Conservation (phyloP, 2,329 filamentous ascomycete genomes). For the Colletotrichum godetiae region DNA sequence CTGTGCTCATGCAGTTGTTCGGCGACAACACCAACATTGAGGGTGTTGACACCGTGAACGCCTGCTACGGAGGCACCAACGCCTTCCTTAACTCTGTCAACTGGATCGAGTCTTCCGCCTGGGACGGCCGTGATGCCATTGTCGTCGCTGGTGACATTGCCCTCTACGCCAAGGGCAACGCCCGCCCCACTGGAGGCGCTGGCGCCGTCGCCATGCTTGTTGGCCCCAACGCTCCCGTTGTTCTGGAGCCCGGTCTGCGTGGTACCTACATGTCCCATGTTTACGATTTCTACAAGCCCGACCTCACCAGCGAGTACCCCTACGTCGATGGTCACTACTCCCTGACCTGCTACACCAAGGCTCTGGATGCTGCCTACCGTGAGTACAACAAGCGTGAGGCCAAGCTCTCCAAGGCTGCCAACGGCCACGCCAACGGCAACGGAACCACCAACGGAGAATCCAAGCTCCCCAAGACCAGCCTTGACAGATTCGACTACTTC, state of each 20-base stretch:
- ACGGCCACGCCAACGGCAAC: constrained; percentile 63
- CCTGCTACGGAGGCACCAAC: constrained; percentile 89
- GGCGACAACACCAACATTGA: constrained; percentile 86
- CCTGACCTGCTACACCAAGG: constrained; percentile 83
- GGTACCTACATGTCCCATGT: constrained; percentile 85
- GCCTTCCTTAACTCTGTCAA: constrained; percentile 86
- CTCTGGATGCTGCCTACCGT: constrained; percentile 84
- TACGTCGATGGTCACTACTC: constrained; percentile 89
- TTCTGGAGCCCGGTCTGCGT: constrained; percentile 81
- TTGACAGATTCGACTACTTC: constrained; percentile 88
- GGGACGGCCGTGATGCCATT: constrained; percentile 86
- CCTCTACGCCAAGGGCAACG: constrained; percentile 85
- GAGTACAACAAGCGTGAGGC: constrained; percentile 82
- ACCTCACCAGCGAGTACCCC: constrained; percentile 87
- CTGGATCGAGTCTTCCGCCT: constrained; percentile 88
- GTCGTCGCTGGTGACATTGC: constrained; percentile 87
- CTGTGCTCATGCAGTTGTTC: constrained; percentile 88
- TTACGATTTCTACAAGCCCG: constrained; percentile 93
- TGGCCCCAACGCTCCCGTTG: constrained; percentile 81
- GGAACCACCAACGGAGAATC: constrained; percentile 37
- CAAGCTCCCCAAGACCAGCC: constrained; percentile 65
- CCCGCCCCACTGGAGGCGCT: constrained; percentile 83
- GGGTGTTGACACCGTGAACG: constrained; percentile 85
- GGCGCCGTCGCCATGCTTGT: constrained; percentile 83
- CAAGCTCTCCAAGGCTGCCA: constrained; percentile 65